Evolutionary conservation across 2,329 filamentous ascomycete genomes (phyloP).

Genomic region (Xylariaceae sp.): DNA sequence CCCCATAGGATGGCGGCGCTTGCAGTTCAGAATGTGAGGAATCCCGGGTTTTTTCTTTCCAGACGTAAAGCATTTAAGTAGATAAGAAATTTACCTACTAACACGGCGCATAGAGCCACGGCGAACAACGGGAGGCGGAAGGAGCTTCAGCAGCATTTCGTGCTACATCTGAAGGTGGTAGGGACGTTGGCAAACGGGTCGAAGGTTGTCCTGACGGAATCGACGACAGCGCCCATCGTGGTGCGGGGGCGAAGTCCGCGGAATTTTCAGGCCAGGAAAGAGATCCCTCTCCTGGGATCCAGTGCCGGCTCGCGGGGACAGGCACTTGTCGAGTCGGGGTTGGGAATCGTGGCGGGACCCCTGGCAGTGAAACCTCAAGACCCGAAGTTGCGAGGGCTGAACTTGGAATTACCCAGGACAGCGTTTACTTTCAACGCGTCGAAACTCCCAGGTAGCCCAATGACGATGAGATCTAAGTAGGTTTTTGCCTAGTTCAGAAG

Average conservation of each 20-base stretch:
- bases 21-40: conserved; percentile 82
- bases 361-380: conserved; percentile 58
- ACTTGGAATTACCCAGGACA: conserved; percentile 58
- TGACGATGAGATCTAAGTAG: conserved; percentile 63
- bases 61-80: background rate
- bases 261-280: conserved; percentile 93
- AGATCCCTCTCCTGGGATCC: conserved; percentile 80
- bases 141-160: conserved; percentile 95
- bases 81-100: conserved; percentile 4
- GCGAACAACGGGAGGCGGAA: conserved; percentile 95
- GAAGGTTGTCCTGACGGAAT: conserved; percentile 80
- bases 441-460: conserved; percentile 56
- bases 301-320: conserved; percentile 80
- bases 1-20: conserved; percentile 88
- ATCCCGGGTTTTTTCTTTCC: conserved; percentile 15
- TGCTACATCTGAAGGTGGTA: conserved; percentile 82
- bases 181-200: conserved; percentile 82
- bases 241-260: conserved; percentile 90
- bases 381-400: conserved; percentile 53
- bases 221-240: conserved; percentile 87
- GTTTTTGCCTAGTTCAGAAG: conserved; percentile 34
- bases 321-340: conserved; percentile 65
- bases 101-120: conserved; percentile 65
- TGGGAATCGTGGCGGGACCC: conserved; percentile 62
- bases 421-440: conserved; percentile 62